A percentile compares a stretch with the other conserved stretches of the same genome.
phyloP scores from a whole-genome alignment of 2,329 filamentous ascomycete species.

The Raffaelea arxii region DNA sequence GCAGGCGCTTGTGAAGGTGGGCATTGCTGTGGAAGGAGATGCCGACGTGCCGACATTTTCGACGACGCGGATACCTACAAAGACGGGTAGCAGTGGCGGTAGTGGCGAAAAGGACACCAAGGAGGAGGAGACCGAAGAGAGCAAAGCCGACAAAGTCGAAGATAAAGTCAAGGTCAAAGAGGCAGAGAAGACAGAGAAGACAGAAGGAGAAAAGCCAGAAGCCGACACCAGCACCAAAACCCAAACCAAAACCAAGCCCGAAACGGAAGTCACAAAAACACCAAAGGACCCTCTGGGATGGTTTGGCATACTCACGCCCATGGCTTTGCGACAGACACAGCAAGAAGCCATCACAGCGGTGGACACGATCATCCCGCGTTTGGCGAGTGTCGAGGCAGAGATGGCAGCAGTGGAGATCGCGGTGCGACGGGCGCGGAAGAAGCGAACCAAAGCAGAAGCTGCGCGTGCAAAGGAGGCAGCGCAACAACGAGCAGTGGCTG shows the following conservation, averaged over 20 bases:
- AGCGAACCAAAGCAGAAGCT: constrained; percentile 33
- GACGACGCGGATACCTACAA: neutral
- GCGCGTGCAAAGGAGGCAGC: constrained; percentile 1
- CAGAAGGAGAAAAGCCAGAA: constrained; percentile 1
- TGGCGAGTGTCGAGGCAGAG: constrained; percentile 47
- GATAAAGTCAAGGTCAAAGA: constrained; percentile 6
- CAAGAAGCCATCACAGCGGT: constrained; percentile 44
- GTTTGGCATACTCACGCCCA: constrained; percentile 46
- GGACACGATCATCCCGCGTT: constrained; percentile 44
- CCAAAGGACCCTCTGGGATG: constrained; percentile 45
- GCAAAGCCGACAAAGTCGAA: constrained; percentile 6
- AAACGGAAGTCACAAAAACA: neutral
- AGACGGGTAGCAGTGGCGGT: neutral
- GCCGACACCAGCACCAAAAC: neutral
- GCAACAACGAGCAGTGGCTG: constrained; percentile 1
- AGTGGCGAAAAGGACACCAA: neutral
- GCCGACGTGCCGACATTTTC: constrained; percentile 7
- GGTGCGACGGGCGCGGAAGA: constrained; percentile 52
- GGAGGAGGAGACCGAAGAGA: neutral
- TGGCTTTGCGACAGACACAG: constrained; percentile 49
- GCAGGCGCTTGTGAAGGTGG: constrained; percentile 45
- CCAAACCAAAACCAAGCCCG: neutral
- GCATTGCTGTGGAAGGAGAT: constrained; percentile 14
- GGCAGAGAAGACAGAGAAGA: constrained; percentile 5
- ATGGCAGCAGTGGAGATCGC: constrained; percentile 60